Evolutionary conservation across 2,329 filamentous ascomycete species (phyloP), one percentile per base, ranked within the genome.

Genomic region (Exophiala sideris): DNA sequence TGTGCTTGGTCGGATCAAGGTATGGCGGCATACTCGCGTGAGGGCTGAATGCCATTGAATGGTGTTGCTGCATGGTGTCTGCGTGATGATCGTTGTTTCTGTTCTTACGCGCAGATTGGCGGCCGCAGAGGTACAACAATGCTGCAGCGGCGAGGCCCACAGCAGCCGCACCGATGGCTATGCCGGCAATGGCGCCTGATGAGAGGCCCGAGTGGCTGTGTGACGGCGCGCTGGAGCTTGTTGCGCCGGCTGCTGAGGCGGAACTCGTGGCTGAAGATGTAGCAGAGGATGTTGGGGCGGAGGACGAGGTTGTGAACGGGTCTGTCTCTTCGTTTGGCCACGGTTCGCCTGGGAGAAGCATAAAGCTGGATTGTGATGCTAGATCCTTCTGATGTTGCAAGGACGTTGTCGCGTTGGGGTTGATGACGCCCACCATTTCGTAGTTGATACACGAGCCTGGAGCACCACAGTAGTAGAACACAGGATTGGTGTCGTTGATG

Each of bases 351-450:
- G 62, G 62, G 9, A 61, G 50, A 6, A 64, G 42, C 50, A 60
- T 58, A 52, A 64, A 61, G 10, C 49, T 47, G 7, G 56, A 56
- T 5, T 58, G 21, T 9, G 45, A 21, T 6, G 62, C 62, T n/a
- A 59, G 32, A 16, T 62, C 36, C 47, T 58, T 56, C 29, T 64
- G 62, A 7, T 52, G 33, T 35, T 50, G 54, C 41, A 64, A 16
- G 8, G 54, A 60, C n/a, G 56, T 56, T 14, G 45, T 57, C 34
- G 54, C 56, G 46, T 62, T 64, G 5, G 85, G 80, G 64, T 91
- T 92, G 61, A 92, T 85, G 1, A 82, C 86, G 2, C 87, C 88
- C 12, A 92, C 79, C 88, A 92, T 92, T 18, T 81, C 78, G 40
- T 85, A 78, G 2, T 72, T 68, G 2, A 77, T 75, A 64, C 88